Base-by-base conservation (phyloP, 1,284 basidiomycete species). In the Heterobasidion irregulare region DNA sequence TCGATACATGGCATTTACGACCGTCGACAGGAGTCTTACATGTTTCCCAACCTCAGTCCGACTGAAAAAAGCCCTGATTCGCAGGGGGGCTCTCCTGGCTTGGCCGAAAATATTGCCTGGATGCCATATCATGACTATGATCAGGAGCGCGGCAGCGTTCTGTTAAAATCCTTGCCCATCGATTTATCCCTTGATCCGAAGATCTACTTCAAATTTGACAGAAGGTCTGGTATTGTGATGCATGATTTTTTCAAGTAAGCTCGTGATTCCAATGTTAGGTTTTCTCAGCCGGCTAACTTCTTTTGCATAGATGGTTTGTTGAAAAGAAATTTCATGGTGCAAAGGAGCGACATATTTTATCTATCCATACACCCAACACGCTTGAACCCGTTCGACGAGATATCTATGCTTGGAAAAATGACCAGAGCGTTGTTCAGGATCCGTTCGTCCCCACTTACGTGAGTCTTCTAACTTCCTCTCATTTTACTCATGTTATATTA, bases 391-490 rank as follows among this genome's bases (percentile, higher is more conserved):
- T n/a, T 10, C 10, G n/a, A 6, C 12, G n/a, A 8, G 38, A 10
- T 41, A 12, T 41, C 6, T 10, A n/a, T 12, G n/a, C n/a, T 2
- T 41, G 38, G 38, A 10, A 41, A 12, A 10, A n/a, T 12, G 12
- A 41, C n/a, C 38, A 41, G 46, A 10, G 60, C 18, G 54, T 60
- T 50, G 52, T 60, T 2, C 56, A 53, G 26, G 59, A 60, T 50
- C 59, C 59, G 13, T 60, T 57, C 43, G 59, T 56, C 32, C 46
- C 52, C 9, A 60, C 59, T n/a, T 49, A 60, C 33, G 59, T 60
- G 16, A 43, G 59, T 47, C 32, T 46, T 47, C 18, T n/a, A 6
- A 12, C 16, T 53, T 10, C 32, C 16, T 12, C 18, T 43, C 18
- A 8, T 53, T 33, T 15, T 47, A 16, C 49, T 43, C 12, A n/a